Conservation (phyloP, 306 rosid genomes). For the Begonia peltatifolia region DNA sequence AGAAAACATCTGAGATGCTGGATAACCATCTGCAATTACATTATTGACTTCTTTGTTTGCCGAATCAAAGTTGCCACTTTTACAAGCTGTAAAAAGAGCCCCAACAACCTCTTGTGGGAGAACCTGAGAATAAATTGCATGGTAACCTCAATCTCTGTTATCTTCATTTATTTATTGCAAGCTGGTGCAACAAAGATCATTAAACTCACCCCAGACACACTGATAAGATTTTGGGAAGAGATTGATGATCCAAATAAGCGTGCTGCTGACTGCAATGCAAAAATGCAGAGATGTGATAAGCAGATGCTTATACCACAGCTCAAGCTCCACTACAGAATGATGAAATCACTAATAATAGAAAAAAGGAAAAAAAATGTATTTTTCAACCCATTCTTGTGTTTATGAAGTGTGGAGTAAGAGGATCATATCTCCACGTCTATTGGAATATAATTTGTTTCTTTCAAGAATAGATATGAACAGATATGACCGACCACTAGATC, state of each 20-base stretch:
- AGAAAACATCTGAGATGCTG: slow-evolving; percentile 73
- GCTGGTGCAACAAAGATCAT: background rate
- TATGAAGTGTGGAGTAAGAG: too few species aligned
- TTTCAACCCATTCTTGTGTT: too few species aligned
- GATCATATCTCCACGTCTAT: too few species aligned
- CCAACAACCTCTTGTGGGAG: slow-evolving; percentile 46
- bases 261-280: slow-evolving; percentile 69
- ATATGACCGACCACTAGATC: too few species aligned
- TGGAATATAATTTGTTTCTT: too few species aligned
- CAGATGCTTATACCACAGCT: background rate
- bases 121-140: slow-evolving; percentile 25
- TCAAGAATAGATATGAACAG: too few species aligned
- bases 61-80: slow-evolving; percentile 72
- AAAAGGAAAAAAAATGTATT: background rate
- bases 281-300: background rate
- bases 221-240: slow-evolving; percentile 59
- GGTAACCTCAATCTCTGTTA: too few species aligned
- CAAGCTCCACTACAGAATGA: background rate
- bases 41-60: slow-evolving; percentile 82
- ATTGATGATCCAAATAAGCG: slow-evolving; percentile 85
- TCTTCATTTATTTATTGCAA: too few species aligned
- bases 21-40: slow-evolving; percentile 90
- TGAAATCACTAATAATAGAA: too few species aligned
- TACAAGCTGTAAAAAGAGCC: slow-evolving; percentile 49
- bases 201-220: slow-evolving; percentile 78